A percentile compares a stretch with the other conserved stretches of the same genome.
Conservation (phyloP, 192 early-diverging fungal species). For the Coemansia sp. region DNA sequence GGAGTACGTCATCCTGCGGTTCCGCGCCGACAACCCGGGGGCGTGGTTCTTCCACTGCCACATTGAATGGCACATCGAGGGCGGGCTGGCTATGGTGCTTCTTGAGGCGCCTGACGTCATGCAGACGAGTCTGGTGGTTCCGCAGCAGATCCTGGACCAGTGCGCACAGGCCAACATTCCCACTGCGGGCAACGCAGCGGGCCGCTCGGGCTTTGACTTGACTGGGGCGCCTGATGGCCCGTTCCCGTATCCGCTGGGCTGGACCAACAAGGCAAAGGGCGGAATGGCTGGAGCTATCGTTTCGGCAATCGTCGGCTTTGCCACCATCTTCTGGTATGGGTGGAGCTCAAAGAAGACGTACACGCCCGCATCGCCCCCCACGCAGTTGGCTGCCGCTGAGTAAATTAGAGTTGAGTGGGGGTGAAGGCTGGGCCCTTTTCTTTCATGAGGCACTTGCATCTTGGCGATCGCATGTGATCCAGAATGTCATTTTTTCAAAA, state of each 20-base stretch:
- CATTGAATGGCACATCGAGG: conserved; percentile 59
- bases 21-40: conserved; percentile 79
- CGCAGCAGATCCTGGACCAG: conserved; percentile 59
- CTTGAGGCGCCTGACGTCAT: conserved; percentile 71
- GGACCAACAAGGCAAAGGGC: conserved; percentile 68
- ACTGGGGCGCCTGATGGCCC: conserved; percentile 58
- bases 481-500: too few relatives aligned
- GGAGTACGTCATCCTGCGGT: conserved; percentile 70
- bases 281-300: conserved; percentile 71
- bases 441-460: too few relatives aligned
- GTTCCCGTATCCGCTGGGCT: conserved; percentile 55
- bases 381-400: neutral
- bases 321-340: conserved; percentile 73
- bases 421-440: neutral
- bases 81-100: conserved; percentile 69
- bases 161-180: conserved; percentile 62
- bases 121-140: conserved; percentile 56
- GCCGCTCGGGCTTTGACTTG: conserved; percentile 66
- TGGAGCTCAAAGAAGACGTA: conserved; percentile 39
- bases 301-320: conserved; percentile 70
- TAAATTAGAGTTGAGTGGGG: neutral
- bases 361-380: neutral
- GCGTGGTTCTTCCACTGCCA: conserved; percentile 88
- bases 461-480: too few relatives aligned
- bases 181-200: conserved; percentile 70